phyloP scores from a whole-genome alignment of 1,284 basidiomycete genomes.

The Schizophyllum commune region DNA sequence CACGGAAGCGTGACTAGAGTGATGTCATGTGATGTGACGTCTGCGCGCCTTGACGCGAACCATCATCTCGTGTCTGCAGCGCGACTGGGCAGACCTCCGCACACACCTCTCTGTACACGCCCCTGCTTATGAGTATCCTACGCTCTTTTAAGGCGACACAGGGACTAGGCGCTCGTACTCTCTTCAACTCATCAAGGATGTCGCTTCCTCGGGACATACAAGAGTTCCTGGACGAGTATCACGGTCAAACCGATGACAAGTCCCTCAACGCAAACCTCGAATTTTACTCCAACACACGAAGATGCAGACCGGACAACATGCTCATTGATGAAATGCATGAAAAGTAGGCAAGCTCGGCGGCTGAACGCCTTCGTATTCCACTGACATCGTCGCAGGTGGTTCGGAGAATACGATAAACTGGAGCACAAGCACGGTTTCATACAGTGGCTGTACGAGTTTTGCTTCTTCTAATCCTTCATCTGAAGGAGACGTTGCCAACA shows the following conservation, averaged over 20 bases:
- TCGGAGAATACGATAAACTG: constrained; percentile 51
- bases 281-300: constrained; percentile 55
- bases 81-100: too few species aligned
- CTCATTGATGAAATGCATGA: constrained; percentile 58
- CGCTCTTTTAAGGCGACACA: too few species aligned
- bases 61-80: too few species aligned
- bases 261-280: constrained; percentile 40
- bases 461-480: constrained; percentile 7
- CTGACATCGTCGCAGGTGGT: constrained; percentile 38
- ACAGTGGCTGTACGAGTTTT: constrained; percentile 53
- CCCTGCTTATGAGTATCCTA: too few species aligned
- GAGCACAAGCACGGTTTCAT: constrained; percentile 69
- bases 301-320: constrained; percentile 55
- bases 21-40: too few species aligned
- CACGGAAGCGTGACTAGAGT: too few species aligned
- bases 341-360: constrained; percentile 28
- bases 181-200: constrained; percentile 12
- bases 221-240: constrained; percentile 59
- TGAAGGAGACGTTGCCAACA: constrained; percentile 16
- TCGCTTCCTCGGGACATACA: constrained; percentile 47
- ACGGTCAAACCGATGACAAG: constrained; percentile 32
- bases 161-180: background rate
- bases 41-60: too few species aligned
- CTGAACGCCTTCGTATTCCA: background rate
- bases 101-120: too few species aligned